phyloP scores from a whole-genome alignment of 768 basidiomycete species.

The Tulasnella calospora region DNA sequence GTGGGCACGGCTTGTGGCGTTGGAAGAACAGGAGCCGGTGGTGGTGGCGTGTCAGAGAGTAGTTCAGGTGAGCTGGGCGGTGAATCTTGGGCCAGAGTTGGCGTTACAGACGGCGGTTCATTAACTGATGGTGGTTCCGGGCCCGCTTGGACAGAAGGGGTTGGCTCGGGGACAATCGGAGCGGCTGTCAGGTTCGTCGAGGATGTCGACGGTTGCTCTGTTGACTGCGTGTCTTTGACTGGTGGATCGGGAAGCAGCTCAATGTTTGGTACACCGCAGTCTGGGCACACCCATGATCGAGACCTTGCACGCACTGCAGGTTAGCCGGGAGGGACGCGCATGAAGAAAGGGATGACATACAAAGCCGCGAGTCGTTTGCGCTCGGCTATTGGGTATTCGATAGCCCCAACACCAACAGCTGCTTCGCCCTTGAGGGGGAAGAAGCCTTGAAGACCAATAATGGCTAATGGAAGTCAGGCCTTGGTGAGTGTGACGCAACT shows the following conservation, averaged over 20 bases:
- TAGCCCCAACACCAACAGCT: constrained; percentile 79
- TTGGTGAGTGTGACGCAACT: background rate
- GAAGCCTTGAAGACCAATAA: constrained; percentile 83
- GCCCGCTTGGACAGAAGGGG: background rate
- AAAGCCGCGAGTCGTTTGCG: constrained; percentile 70
- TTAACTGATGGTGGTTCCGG: background rate
- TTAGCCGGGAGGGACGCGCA: constrained; percentile 12
- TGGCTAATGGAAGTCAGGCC: constrained; percentile 46
- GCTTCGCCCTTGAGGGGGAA: constrained; percentile 85
- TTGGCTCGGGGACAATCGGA: background rate
- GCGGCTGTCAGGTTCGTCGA: background rate
- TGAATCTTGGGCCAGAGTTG: background rate
- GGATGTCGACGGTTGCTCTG: background rate
- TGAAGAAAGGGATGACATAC: constrained; percentile 44
- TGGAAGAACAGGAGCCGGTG: background rate
- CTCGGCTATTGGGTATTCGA: constrained; percentile 70
- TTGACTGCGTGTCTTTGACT: constrained; percentile 9
- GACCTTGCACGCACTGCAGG: constrained; percentile 48
- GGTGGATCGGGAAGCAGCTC: constrained; percentile 66
- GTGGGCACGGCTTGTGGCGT: background rate
- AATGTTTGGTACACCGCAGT: constrained; percentile 62
- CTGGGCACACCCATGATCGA: constrained; percentile 72
- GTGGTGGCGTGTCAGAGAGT: background rate
- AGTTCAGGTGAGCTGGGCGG: background rate
- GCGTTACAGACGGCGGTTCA: background rate